Evolutionary conservation across 1,284 basidiomycete species (phyloP), one percentile per base, ranked within the genome.

Genomic region (Cryptococcus sp.): DNA sequence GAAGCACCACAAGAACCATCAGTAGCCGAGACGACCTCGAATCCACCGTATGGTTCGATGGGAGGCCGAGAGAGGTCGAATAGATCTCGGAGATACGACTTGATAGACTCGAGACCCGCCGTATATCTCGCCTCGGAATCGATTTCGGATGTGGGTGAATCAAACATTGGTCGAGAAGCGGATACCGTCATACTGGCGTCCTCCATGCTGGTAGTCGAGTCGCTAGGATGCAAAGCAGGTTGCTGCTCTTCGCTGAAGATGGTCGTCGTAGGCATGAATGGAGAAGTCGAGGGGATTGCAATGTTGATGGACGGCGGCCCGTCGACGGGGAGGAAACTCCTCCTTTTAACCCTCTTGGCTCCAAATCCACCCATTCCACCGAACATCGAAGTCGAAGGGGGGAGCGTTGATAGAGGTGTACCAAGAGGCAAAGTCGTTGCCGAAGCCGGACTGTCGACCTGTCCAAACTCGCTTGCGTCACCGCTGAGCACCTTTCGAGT

Each of bases 61-160:
- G 63, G 52, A 1, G 68, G 65, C 25, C 71, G 58, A 51, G 70
- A 73, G 28, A 98, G 78, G 66, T 97, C 93, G 64, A 93, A 86
- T 79, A 98, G 85, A 65, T 98, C 94, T 62, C 84, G 84, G 19
- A 98, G 79, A 72, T 97, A 97, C 16, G 86, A 85, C 85, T 97
- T 92, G 34, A 98, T 82, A 11, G 87, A 87, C 51, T 88, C 82
- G 43, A 97, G 76, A 22, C 87, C 88, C 10, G 58, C 52, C 1
- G 60, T 52, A 50, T 73, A 74, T 9, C 62, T 54, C 12, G 50
- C 51, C 34, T 60, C 63, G 7, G 41, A 24, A 3, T 63, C 63
- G 12, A 35, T n/a, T n/a, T 60, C 59, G 21, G 39, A 40, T 4
- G 23, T 16, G 4, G 41, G 19, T 5, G 47, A 33, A 7, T 45